Evolutionary conservation across 495 filamentous ascomycete genomes (phyloP).

Genomic region (Cercophora newfieldiana): DNA sequence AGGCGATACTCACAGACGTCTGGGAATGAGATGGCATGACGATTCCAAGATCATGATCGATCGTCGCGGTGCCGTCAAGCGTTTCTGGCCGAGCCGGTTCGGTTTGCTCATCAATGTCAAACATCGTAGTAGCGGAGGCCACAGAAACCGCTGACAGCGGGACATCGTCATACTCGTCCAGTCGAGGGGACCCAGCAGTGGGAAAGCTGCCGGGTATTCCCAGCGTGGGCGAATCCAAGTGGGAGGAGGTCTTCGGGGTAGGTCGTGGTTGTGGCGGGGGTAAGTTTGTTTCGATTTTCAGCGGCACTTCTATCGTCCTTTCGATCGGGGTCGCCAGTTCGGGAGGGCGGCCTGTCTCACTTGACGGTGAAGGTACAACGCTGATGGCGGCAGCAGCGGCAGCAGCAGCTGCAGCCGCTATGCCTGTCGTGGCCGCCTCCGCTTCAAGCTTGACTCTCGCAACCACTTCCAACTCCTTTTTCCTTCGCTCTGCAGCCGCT

Average conservation of each 20-base stretch:
- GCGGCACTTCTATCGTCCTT: constrained; percentile 24
- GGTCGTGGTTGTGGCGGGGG: constrained; percentile 18
- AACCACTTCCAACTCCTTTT: constrained; percentile 44
- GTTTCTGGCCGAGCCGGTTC: constrained; percentile 43
- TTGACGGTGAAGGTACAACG: neutral
- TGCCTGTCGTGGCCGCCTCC: constrained; percentile 26
- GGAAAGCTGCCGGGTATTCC: constrained; percentile 64
- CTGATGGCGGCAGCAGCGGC: constrained; percentile 19
- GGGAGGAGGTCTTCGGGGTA: constrained; percentile 6
- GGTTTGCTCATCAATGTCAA: constrained; percentile 69
- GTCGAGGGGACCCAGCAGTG: constrained; percentile 27
- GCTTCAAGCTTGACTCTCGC: constrained; percentile 35
- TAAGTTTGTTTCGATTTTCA: constrained; percentile 34
- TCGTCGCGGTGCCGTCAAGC: constrained; percentile 25
- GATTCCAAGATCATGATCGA: constrained; percentile 27
- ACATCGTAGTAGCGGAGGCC: constrained; percentile 63
- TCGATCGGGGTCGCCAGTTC: constrained; percentile 15
- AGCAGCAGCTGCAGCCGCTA: constrained; percentile 26
- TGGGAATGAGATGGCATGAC: constrained; percentile 3
- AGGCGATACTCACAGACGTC: constrained; percentile 14
- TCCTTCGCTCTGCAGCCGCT: constrained; percentile 44
- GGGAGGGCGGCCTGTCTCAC: neutral
- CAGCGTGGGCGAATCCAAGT: constrained; percentile 65
- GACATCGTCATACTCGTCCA: constrained; percentile 41
- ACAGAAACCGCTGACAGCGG: constrained; percentile 44